A percentile compares a stretch with the other conserved stretches of the same genome.
Evolutionary conservation across 2,329 filamentous ascomycete genomes (phyloP).

Genomic region (Trichoderma sp.): DNA sequence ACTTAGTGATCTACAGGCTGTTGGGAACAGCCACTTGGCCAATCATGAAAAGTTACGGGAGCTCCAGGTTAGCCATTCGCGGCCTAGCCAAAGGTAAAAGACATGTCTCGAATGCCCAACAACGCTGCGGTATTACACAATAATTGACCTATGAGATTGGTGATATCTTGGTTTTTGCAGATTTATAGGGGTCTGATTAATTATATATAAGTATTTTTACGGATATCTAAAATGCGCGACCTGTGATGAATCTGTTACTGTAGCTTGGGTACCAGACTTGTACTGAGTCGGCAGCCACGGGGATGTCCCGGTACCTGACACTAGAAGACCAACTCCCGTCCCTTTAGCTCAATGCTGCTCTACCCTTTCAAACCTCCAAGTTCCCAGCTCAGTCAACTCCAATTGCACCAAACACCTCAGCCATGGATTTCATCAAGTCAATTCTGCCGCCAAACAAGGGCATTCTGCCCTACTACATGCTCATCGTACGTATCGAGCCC

Average conservation of each 20-base stretch:
- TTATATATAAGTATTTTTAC: not conserved
- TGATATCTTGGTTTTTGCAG: no score
- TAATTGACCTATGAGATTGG: not conserved
- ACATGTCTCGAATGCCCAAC: not conserved
- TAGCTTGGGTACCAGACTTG: not conserved
- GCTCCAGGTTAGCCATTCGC: conserved; percentile 1
- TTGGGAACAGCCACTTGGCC: not conserved
- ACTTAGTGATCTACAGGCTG: not conserved
- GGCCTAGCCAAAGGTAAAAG: not conserved
- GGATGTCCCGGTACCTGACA: not conserved
- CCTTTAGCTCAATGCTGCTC: not conserved
- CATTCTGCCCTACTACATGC: conserved; percentile 58
- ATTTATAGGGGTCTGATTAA: rapidly evolving
- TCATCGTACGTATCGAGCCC: conserved; percentile 44
- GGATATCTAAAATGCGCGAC: not conserved
- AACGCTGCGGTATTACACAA: not conserved
- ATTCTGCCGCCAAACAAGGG: conserved; percentile 52
- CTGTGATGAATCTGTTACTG: no score
- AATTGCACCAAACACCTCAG: not conserved
- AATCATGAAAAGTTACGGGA: not conserved
- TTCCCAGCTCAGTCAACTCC: not conserved
- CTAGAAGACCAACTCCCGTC: not conserved
- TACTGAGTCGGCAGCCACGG: not conserved
- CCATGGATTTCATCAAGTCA: conserved; percentile 47
- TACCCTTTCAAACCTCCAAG: not conserved